A percentile compares a stretch with the other conserved stretches of the same genome.
These are phyloP conservation scores for Nannochloropsis granulata DNA, from an alignment of 108 stramenopile species.

Conservation along the genomic window DNA sequence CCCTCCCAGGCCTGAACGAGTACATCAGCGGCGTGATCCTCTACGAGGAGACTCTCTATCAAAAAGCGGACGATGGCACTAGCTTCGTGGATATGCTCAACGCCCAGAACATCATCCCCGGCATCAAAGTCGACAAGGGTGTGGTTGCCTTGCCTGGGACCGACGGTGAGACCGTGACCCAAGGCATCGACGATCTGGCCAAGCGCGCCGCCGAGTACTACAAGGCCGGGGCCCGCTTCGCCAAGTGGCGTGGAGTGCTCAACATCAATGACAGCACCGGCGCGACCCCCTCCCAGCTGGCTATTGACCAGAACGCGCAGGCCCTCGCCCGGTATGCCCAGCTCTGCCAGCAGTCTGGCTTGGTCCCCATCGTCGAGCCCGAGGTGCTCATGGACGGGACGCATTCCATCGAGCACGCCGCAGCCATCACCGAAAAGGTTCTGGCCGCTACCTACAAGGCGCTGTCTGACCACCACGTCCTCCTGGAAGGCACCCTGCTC, in stretches of 20 bases:
- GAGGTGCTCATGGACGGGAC: constrained; percentile 51
- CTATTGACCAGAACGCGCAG: constrained; percentile 48
- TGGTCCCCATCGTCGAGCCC: constrained; percentile 77
- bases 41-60: constrained; percentile 62
- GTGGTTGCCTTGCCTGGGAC: constrained; percentile 44
- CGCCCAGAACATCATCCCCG: constrained; percentile 53
- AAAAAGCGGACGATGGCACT: constrained; percentile 44
- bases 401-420: constrained; percentile 33
- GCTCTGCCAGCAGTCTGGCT: constrained; percentile 59
- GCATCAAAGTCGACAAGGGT: constrained; percentile 54
- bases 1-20: constrained; percentile 43
- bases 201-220: constrained; percentile 56
- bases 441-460: constrained; percentile 48
- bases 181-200: constrained; percentile 57
- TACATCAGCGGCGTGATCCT: constrained; percentile 58
- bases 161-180: constrained; percentile 62
- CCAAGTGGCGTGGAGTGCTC: constrained; percentile 54
- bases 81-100: constrained; percentile 52
- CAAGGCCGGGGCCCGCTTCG: constrained; percentile 55
- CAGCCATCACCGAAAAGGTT: constrained; percentile 30
- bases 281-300: constrained; percentile 49
- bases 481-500: constrained; percentile 58
- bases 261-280: constrained; percentile 33
- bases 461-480: constrained; percentile 61
- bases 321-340: constrained; percentile 69